Base-by-base conservation (phyloP, 257 asterid species). In the Jacaranda copaia region DNA sequence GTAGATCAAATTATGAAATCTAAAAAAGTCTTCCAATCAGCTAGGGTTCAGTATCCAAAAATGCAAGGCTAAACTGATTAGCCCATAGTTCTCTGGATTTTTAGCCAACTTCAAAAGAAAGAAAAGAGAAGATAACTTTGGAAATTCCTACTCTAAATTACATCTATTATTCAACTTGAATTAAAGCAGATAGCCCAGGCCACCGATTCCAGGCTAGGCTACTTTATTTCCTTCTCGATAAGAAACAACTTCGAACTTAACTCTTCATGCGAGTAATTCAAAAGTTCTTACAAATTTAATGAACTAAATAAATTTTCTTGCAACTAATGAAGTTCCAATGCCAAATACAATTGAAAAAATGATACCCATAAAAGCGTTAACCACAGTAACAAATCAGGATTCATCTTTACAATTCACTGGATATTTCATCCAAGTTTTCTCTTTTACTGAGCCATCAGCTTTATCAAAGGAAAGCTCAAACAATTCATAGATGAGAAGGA, bases 41-140 rank as follows among this genome's bases (percentile, higher is more conserved):
- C 65, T 42, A 71, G 16, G 39, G 38, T 35, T 25, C 58, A 49
- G 39, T 14, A 48, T 60, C 48, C 32, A 70, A n/a, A 13, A 4
- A 48, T 36, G 59, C 67, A 76, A 25, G 55, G 63, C 25, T 46
- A 46, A 51, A 19, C 8, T 0, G 16, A 25, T 35, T 16, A 68
- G 25, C 61, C 32, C 1, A 60, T 46, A 18, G 38, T 35, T 58
- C 63, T 2, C 59, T 18, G 49, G 35, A 45, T 11, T 45, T 64
- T 53, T 20, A 40, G 69, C 48, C 81, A 70, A 11, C 65, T 70
- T 19, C 58, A 39, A 67, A 64, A 81, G 61, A 72, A 35, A 19
- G 16, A 72, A 19, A 25, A 42, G 35, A 35, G 46, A 13, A 16
- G 19, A 40, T 55, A 10, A 53, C 5, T 39, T 12, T 25, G 55